phyloP scores from a whole-genome alignment of 2,329 filamentous ascomycete species.

The Aspergillus sp. region DNA sequence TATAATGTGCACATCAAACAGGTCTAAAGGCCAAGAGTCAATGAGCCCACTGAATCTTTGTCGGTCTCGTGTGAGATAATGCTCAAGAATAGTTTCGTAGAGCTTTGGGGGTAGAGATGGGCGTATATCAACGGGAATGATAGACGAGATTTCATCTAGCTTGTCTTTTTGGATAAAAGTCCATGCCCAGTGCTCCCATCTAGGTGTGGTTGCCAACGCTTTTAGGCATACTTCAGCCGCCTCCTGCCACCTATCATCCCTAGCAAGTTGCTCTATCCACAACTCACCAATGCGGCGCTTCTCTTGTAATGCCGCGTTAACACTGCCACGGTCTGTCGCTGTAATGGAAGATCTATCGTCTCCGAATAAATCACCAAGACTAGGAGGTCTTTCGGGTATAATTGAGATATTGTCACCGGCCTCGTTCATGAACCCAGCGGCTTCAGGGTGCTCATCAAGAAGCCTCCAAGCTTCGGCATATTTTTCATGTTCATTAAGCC shows the following conservation, averaged over 20 bases:
- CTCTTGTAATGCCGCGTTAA: conserved; percentile 75
- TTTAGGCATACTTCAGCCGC: conserved; percentile 81
- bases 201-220: conserved; percentile 73
- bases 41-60: conserved; percentile 74
- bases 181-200: conserved; percentile 97
- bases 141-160: conserved; percentile 84
- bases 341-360: conserved; percentile 68
- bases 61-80: conserved; percentile 81
- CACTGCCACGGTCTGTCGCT: conserved; percentile 56
- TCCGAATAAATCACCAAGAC: conserved; percentile 66
- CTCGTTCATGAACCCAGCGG: conserved; percentile 46
- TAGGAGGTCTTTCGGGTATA: conserved; percentile 38
- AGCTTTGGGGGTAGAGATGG: conserved; percentile 78
- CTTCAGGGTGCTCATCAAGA: conserved; percentile 81
- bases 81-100: conserved; percentile 84
- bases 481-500: conserved; percentile 77
- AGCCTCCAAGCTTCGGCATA: conserved; percentile 88
- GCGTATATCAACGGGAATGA: conserved; percentile 75
- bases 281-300: conserved; percentile 88
- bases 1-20: conserved; percentile 77
- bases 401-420: conserved; percentile 32
- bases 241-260: conserved; percentile 69
- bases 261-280: conserved; percentile 85
- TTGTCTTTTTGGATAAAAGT: conserved; percentile 81
- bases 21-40: conserved; percentile 77